Percentiles rank a stretch among this genome's conserved stretches.
Conservation (phyloP, 2,329 filamentous ascomycete species). For the Neopestalotiopsis sp. region DNA sequence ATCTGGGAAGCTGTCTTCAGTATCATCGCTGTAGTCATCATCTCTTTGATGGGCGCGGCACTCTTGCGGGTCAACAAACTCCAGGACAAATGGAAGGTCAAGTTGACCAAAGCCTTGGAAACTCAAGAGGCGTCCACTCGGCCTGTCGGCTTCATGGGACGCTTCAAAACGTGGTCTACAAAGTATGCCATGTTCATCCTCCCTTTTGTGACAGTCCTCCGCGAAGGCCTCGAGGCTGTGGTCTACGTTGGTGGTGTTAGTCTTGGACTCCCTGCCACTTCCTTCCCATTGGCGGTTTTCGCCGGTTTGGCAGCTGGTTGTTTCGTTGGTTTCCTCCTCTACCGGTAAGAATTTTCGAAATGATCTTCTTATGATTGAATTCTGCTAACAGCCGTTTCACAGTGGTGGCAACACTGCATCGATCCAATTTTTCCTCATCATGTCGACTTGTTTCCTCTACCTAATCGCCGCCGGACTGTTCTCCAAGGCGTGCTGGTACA, state of each 20-base stretch:
- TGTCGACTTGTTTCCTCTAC: constrained; percentile 83
- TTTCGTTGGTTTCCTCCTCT: constrained; percentile 75
- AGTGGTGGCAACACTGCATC: constrained; percentile 69
- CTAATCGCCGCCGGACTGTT: constrained; percentile 84
- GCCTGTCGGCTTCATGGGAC: constrained; percentile 34
- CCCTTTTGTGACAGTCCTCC: constrained; percentile 85
- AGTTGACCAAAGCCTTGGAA: constrained; percentile 75
- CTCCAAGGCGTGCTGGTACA: constrained; percentile 76
- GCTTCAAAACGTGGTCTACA: constrained; percentile 69
- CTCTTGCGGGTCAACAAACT: constrained; percentile 83
- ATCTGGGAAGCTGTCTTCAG: constrained; percentile 84
- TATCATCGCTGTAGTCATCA: constrained; percentile 78
- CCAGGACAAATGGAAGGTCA: constrained; percentile 86
- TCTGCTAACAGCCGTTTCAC: neutral
- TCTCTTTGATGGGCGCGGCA: constrained; percentile 80
- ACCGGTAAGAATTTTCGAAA: constrained; percentile 66
- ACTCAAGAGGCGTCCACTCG: constrained; percentile 51
- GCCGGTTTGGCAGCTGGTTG: constrained; percentile 72
- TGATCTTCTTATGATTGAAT: neutral
- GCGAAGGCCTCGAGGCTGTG: constrained; percentile 86
- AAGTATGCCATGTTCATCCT: constrained; percentile 87
- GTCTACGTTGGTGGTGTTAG: constrained; percentile 87
- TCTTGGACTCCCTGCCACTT: constrained; percentile 73
- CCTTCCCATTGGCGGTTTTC: constrained; percentile 80
- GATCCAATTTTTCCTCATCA: constrained; percentile 79